phyloP scores from a whole-genome alignment of 257 asterid species.

The Thymus mandschuricus region DNA sequence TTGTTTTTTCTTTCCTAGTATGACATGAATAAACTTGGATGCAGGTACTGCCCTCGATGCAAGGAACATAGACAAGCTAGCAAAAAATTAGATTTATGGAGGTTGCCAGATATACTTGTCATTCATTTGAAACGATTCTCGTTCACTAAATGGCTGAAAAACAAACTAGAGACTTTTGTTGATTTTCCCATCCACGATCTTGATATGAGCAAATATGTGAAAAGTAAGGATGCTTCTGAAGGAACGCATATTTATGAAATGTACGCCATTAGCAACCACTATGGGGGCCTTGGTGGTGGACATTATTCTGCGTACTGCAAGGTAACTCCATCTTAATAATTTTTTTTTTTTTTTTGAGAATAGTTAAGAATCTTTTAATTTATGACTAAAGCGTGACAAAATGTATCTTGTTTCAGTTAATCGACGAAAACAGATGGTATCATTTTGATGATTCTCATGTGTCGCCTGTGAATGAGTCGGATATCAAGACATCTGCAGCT shows the following conservation, averaged over 20 bases:
- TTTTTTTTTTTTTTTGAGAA: too few species aligned
- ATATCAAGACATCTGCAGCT: conserved; percentile 87
- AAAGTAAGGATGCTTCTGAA: conserved; percentile 57
- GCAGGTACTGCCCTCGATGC: conserved; percentile 96
- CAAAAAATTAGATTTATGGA: conserved; percentile 94
- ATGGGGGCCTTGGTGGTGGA: conserved; percentile 97
- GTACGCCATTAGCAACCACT: conserved; percentile 93
- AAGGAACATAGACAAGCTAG: conserved; percentile 95
- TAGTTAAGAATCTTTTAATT: too few species aligned
- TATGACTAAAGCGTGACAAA: background rate
- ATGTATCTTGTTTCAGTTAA: background rate
- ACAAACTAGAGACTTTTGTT: conserved; percentile 89
- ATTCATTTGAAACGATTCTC: conserved; percentile 91
- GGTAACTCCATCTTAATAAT: conserved; percentile 45
- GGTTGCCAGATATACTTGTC: conserved; percentile 85
- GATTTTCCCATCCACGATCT: conserved; percentile 81
- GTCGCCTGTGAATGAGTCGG: conserved; percentile 67
- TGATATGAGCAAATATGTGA: conserved; percentile 79
- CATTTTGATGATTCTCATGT: conserved; percentile 35
- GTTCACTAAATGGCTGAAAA: conserved; percentile 84
- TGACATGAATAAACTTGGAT: conserved; percentile 28
- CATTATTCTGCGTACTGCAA: conserved; percentile 95
- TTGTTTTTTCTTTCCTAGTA: conserved; percentile 10
- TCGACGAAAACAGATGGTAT: conserved; percentile 1
- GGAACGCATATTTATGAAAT: conserved; percentile 75